Base-by-base conservation (phyloP, 2,329 filamentous ascomycete species). In the Rhinocladiella similis region DNA sequence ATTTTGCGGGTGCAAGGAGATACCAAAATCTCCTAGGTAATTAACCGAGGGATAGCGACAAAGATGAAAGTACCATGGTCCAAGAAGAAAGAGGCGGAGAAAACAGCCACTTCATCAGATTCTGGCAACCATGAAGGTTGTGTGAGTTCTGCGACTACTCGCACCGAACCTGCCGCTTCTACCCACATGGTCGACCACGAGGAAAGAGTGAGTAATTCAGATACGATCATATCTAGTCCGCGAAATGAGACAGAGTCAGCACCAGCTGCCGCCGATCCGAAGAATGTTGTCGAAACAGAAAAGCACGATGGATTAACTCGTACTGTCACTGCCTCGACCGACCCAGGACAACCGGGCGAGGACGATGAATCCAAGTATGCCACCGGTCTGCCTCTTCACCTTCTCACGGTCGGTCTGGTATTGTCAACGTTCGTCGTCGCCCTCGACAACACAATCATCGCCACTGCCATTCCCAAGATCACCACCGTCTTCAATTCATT, bases 381-480 rank as follows among this genome's bases (percentile, higher is more conserved):
- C n/a, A 57, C 29, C 14, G 63, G 62, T 5, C 33, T 62, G 7
- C 60, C 60, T 6, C 55, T 67, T 1, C 54, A 59, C 22, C 50
- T 67, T 3, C 39, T 67, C 20, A 65, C 61, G 7, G 50, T 67
- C 46, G 63, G 63, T 2, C 53, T 69, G 12, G 66, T 61, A 5
- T 50, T 69, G 19, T 63, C 66, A 2, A 67, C 63, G 5, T 69
- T 69, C 39, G 61, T 68, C 14, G 61, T 69, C 29, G 66, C 67
- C 16, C 59, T 69, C 14, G 66, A 68, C 59, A 65, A 66, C 43
- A 68, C 64, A 42, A 68, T 68, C 54, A 66, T 68, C 29, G 65
- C 59, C 47, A 68, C 64, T 18, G 66, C 66, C 9, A 66, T 67
- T 43, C 66, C 66, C 1, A 45, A 51, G 14, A 68, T 68, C 46